These are phyloP conservation scores for Trichoderma harzianum DNA, from an alignment of 2,329 filamentous ascomycete genomes.

Conservation along the genomic window DNA sequence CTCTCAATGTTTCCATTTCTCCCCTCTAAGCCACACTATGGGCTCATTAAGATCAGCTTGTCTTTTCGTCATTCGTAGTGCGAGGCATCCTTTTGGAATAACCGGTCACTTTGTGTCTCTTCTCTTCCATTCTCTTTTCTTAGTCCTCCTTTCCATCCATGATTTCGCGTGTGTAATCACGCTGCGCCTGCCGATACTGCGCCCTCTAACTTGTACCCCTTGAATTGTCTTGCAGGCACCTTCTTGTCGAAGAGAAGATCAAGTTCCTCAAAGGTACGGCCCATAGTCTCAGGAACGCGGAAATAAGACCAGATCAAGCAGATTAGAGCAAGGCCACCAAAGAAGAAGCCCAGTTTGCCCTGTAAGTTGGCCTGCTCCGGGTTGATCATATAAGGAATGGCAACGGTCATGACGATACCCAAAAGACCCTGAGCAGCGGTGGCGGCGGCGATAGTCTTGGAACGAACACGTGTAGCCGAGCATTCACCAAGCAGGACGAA, in stretches of 20 bases:
- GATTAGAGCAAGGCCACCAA: slow-evolving; percentile 28
- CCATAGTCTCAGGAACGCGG: slow-evolving; percentile 34
- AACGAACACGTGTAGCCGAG: slow-evolving; percentile 39
- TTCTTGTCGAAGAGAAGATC: slow-evolving; percentile 34
- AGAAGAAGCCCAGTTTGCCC: slow-evolving; percentile 36
- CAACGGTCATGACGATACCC: slow-evolving; percentile 30
- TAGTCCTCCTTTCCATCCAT: not conserved
- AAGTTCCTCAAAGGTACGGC: slow-evolving; percentile 33
- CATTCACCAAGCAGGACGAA: slow-evolving; percentile 43
- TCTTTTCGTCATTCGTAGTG: not conserved
- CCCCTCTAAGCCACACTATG: too few species aligned
- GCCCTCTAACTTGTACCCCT: slow-evolving; percentile 17
- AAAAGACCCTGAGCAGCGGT: slow-evolving; percentile 31
- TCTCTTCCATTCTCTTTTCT: too few species aligned
- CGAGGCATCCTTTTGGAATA: not conserved
- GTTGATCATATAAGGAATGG: slow-evolving; percentile 34
- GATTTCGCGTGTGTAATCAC: not conserved
- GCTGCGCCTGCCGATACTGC: slow-evolving; percentile 1
- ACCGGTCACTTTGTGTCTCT: not conserved
- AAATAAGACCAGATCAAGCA: slow-evolving; percentile 34
- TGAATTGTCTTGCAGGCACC: slow-evolving; percentile 36
- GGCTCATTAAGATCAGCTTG: not conserved
- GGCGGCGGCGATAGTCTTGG: slow-evolving; percentile 42
- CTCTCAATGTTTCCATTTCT: too few species aligned
- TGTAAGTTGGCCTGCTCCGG: slow-evolving; percentile 34